Evolutionary conservation across 2,329 filamentous ascomycete species (phyloP).

Genomic region (Verticillium longisporum): DNA sequence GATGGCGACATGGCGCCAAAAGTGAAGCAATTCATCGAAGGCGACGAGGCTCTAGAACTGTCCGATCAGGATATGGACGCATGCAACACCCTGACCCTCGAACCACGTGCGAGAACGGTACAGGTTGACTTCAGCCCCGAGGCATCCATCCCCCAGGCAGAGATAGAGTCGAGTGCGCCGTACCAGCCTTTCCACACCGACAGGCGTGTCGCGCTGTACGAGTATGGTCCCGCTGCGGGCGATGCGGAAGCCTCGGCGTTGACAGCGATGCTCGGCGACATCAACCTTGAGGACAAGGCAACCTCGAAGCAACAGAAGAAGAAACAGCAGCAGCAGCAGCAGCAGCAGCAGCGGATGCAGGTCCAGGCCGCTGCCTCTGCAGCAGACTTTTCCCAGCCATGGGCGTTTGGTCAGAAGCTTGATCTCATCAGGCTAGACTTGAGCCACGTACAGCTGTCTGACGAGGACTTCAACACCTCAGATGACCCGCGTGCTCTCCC

Average conservation of each 20-base stretch:
- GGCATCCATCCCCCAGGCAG: conserved; percentile 66
- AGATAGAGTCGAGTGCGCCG: conserved; percentile 92
- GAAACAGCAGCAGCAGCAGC: conserved; percentile 30
- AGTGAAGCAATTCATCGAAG: conserved; percentile 48
- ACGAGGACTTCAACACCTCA: conserved; percentile 46
- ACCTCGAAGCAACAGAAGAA: conserved; percentile 29
- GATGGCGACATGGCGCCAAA: conserved; percentile 51
- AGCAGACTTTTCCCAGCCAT: conserved; percentile 20
- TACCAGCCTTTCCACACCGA: conserved; percentile 97
- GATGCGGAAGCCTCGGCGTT: conserved; percentile 23
- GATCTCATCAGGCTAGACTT: conserved; percentile 44
- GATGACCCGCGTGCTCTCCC: conserved; percentile 54
- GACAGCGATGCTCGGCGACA: conserved; percentile 31
- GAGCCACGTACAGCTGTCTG: conserved; percentile 35
- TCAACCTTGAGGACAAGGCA: conserved; percentile 31
- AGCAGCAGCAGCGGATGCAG: conserved; percentile 19
- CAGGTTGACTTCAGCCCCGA: conserved; percentile 40
- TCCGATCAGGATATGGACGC: conserved; percentile 45
- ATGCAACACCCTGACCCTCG: conserved; percentile 47
- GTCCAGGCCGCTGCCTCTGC: background rate
- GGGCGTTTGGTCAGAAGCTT: conserved; percentile 57
- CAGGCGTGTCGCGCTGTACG: conserved; percentile 69
- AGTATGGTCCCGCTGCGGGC: conserved; percentile 40
- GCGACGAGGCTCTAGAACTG: conserved; percentile 49
- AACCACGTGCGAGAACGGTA: conserved; percentile 29